Evolutionary conservation across 2,329 filamentous ascomycete species (phyloP).

Genomic region (Passalora sequoiae): DNA sequence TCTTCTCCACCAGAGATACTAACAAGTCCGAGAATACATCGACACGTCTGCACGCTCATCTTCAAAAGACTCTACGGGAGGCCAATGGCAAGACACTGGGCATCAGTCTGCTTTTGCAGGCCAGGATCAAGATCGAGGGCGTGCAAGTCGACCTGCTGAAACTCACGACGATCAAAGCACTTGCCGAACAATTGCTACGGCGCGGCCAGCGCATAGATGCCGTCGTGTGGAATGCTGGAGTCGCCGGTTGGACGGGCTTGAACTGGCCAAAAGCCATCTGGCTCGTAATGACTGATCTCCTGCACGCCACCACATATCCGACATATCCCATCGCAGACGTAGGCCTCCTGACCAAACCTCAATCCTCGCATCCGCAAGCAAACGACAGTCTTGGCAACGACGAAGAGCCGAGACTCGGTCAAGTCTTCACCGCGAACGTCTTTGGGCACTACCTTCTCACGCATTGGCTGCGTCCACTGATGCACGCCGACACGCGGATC

Average conservation of each 20-base stretch:
- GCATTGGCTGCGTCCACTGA: slow-evolving; percentile 71
- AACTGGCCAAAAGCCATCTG: slow-evolving; percentile 60
- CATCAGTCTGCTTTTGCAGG: slow-evolving; percentile 38
- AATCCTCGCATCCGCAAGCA: slow-evolving; percentile 39
- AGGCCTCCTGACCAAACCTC: slow-evolving; percentile 51
- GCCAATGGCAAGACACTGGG: slow-evolving; percentile 35
- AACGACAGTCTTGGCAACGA: slow-evolving; percentile 6
- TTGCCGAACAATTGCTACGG: slow-evolving; percentile 50
- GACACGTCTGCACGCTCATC: slow-evolving; percentile 46
- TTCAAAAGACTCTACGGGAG: slow-evolving; percentile 45
- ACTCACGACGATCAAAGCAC: slow-evolving; percentile 51
- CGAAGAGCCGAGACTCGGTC: slow-evolving; percentile 60
- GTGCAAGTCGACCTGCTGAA: slow-evolving; percentile 56
- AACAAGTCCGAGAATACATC: slow-evolving; percentile 72
- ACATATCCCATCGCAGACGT: slow-evolving; percentile 63
- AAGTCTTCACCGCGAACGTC: slow-evolving; percentile 85
- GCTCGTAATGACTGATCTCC: slow-evolving; percentile 55
- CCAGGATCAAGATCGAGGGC: slow-evolving; percentile 48
- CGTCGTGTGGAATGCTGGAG: slow-evolving; percentile 80
- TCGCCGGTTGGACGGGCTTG: slow-evolving; percentile 79
- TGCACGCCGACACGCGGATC: slow-evolving; percentile 58
- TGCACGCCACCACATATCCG: slow-evolving; percentile 70
- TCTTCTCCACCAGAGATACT: slow-evolving; percentile 74
- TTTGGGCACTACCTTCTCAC: slow-evolving; percentile 92
- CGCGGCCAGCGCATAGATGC: slow-evolving; percentile 68